These are phyloP conservation scores for Ophiostoma pallidulum DNA, from an alignment of 2,329 filamentous ascomycete species.

Conservation along the genomic window DNA sequence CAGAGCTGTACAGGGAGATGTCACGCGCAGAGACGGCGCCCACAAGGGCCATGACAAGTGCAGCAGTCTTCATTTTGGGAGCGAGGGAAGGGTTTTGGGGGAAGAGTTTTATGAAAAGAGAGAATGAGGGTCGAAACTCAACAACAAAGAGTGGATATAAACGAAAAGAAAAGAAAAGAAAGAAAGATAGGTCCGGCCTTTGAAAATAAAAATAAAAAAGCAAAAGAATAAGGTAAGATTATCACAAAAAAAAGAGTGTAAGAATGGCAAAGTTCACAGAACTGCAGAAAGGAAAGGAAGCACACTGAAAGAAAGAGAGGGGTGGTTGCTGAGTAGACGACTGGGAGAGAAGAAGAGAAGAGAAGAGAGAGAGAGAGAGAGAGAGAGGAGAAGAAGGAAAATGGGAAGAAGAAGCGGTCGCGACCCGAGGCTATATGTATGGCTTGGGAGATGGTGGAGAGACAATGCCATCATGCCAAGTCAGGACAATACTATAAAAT, in stretches of 20 bases:
- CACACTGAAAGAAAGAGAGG: slow-evolving; percentile 7
- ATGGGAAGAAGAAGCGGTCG: neutral
- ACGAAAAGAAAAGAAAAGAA: slow-evolving; percentile 3
- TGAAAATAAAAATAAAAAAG: slow-evolving; percentile 9
- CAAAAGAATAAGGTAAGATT: neutral
- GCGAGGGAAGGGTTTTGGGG: too few relatives aligned
- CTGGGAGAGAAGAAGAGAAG: neutral
- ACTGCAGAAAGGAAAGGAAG: slow-evolving; percentile 12
- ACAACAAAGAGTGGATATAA: neutral
- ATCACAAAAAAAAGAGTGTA: slow-evolving; percentile 13
- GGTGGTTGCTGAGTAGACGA: slow-evolving; percentile 9
- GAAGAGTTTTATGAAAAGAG: too few relatives aligned
- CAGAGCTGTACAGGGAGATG: slow-evolving; percentile 17
- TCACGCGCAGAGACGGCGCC: slow-evolving; percentile 24
- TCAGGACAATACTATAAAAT: neutral
- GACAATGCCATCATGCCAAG: neutral
- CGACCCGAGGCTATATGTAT: neutral
- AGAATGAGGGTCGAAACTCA: slow-evolving; percentile 2
- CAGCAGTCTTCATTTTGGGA: slow-evolving; percentile 18
- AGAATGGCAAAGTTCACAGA: slow-evolving; percentile 16
- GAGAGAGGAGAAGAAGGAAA: neutral
- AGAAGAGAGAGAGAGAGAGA: neutral
- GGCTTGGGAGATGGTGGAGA: too few relatives aligned
- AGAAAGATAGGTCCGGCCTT: slow-evolving; percentile 15
- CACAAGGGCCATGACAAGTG: slow-evolving; percentile 23